A percentile compares a stretch with the other conserved stretches of the same genome.
Evolutionary conservation across 768 basidiomycete species (phyloP).

Genomic region (Panaeolus papilionaceus): DNA sequence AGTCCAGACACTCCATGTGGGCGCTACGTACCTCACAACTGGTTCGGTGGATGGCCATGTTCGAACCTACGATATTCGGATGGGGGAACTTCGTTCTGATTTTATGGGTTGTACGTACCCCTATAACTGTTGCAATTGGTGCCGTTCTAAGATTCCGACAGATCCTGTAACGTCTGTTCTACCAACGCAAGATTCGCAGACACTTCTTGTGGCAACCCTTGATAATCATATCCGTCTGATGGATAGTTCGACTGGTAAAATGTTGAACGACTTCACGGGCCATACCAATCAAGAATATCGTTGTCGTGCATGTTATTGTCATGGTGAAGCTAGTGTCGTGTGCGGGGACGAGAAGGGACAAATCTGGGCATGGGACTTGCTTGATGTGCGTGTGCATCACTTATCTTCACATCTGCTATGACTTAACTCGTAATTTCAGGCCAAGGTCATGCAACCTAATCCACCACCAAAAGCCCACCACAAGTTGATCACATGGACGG

Average conservation of each 20-base stretch:
- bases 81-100: slow-evolving; percentile 89
- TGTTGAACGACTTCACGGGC: slow-evolving; percentile 85
- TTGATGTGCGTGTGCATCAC: slow-evolving; percentile 63
- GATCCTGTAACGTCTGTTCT: slow-evolving; percentile 88
- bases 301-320: slow-evolving; percentile 81
- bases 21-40: slow-evolving; percentile 68
- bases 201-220: slow-evolving; percentile 81
- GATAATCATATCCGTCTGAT: slow-evolving; percentile 88
- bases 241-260: slow-evolving; percentile 80
- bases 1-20: slow-evolving; percentile 79
- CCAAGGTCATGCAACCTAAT: slow-evolving; percentile 68
- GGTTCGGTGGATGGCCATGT: slow-evolving; percentile 94
- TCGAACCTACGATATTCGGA: slow-evolving; percentile 93
- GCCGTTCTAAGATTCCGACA: slow-evolving; percentile 37
- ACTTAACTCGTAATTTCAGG: slow-evolving; percentile 50
- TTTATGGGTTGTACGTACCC: slow-evolving; percentile 82
- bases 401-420: slow-evolving; percentile 15
- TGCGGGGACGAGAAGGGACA: slow-evolving; percentile 91
- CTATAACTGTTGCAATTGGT: slow-evolving; percentile 7
- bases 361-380: slow-evolving; percentile 93
- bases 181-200: slow-evolving; percentile 80
- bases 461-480: slow-evolving; percentile 82
- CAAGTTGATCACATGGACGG: slow-evolving; percentile 90
- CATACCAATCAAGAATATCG: slow-evolving; percentile 80
- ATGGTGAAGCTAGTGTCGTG: slow-evolving; percentile 81